Evolutionary conservation across 2,329 filamentous ascomycete genomes (phyloP), one percentile per base, ranked within the genome.

Genomic region (Trematosphaeria pertusa): DNA sequence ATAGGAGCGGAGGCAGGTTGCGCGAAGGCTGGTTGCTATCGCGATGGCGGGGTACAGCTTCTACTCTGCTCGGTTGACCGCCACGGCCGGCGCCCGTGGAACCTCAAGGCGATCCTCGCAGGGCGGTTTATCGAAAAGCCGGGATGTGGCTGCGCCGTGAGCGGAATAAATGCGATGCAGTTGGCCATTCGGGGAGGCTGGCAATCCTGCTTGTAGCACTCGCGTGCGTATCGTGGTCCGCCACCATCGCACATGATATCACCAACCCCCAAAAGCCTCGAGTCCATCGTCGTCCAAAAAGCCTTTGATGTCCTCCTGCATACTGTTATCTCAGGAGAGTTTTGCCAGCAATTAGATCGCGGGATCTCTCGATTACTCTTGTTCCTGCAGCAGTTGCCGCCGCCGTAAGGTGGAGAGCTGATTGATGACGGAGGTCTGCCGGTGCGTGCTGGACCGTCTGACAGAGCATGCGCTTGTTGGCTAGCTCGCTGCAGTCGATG

Each of bases 361-460:
- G 38, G 26, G 14, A 32, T 21, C 38, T 18, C 22, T 4, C 37
- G 22, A 6, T 33, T 35, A 31, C 15, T 28, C 4, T 39, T 39
- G 61, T 67, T 60, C 61, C 62, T 67, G 62, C 60, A 63, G 56
- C 58, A 56, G 61, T 52, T 52, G 50, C 52, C 43, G 57, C 43
- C 46, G 48, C 54, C 53, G 37, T 40, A 44, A 43, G 32, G 33
- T 43, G 50, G 45, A 48, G 24, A 48, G 41, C 51, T 54, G 53
- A 54, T 46, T n/a, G n/a, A 32, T 41, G 41, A 34, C 45, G 26
- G 37, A 43, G 30, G 33, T 24, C 34, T 26, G 31, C 36, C 36
- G 34, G 19, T 11, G 35, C 18, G 38, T 30, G 35, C 26, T 32
- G 32, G 45, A 11, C 28, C 17, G 26, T 44, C 37, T 50, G 28